Base-by-base conservation (phyloP, 2,329 filamentous ascomycete genomes). In the Pseudogymnoascus sp. region DNA sequence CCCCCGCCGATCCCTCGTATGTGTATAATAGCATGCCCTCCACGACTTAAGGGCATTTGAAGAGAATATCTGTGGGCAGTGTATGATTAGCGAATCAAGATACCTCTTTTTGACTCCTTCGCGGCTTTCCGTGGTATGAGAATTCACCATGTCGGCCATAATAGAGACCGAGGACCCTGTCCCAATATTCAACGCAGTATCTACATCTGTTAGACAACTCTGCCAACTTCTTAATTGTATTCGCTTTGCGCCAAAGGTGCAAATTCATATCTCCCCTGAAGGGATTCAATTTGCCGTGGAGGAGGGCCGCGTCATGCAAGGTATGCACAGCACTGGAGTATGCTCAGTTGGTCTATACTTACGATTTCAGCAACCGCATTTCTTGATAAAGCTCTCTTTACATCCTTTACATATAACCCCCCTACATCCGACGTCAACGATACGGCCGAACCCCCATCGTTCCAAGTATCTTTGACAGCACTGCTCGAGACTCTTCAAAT, bases 401-500 rank as follows among this genome's bases (percentile, higher is more conserved):
- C 90, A 45, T 89, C 88, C 16, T 99, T 93, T 74, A 84, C 80
- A 18, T 89, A 91, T 74, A 87, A 88, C 66, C 76, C 81, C 14
- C 67, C 75, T 5, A 66, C 70, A 58, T 70, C 74, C 31, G 71
- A 76, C 18, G 74, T 78, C 21, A 75, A 80, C 23, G 65, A 70
- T 3, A 65, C 73, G 8, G 33, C 21, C 16, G 72, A 79, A 3
- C 81, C 84, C 31, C 87, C 90, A 6, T 84, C 83, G 60, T 99
- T 99, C 72, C 88, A 96, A 72, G 88, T 97, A 67, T 95, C 92
- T 1, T 83, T 99, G 7, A 82, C 88, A 4, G 90, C 93, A 16
- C 83, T 99, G 2, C 84, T 99, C 61, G 95, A 97, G 77, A 96
- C 93, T 0, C 82, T 99, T 6, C 93, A 97, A 71, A 97, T 99